phyloP scores from a whole-genome alignment of 73 alveolate species.

The Stentor coeruleus region DNA sequence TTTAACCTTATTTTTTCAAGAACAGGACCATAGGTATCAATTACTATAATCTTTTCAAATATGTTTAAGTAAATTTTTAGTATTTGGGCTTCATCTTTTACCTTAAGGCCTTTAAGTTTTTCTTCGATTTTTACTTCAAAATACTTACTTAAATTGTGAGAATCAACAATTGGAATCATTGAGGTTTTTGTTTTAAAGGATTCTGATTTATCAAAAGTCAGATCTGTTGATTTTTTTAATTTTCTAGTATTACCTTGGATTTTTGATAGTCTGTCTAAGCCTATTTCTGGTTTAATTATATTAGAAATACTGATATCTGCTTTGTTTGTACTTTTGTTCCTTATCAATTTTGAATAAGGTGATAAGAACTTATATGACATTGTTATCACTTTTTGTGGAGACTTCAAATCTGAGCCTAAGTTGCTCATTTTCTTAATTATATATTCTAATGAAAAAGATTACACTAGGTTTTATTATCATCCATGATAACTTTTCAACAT shows the following conservation, averaged over 20 bases:
- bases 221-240: too few species aligned
- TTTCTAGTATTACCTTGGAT: neutral
- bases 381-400: too few species aligned
- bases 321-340: too few species aligned
- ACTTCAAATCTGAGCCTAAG: too few species aligned
- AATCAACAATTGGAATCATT: neutral
- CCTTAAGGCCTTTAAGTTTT: too few species aligned
- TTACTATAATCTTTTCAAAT: neutral
- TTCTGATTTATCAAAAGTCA: neutral
- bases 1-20: neutral
- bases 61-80: too few species aligned
- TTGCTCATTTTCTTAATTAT: too few species aligned
- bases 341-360: too few species aligned
- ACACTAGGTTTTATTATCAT: too few species aligned
- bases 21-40: neutral
- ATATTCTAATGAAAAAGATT: too few species aligned
- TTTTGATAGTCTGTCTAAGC: neutral
- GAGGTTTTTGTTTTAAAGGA: neutral
- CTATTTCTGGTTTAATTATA: neutral
- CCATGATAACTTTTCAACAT: too few species aligned
- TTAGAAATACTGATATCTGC: neutral
- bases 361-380: too few species aligned
- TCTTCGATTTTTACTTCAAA: neutral
- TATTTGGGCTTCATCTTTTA: neutral
- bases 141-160: neutral